Evolutionary conservation across 176 grass and related monocot species (phyloP), one percentile per base, ranked within the genome.

Genomic region (Aegilops longissima): DNA sequence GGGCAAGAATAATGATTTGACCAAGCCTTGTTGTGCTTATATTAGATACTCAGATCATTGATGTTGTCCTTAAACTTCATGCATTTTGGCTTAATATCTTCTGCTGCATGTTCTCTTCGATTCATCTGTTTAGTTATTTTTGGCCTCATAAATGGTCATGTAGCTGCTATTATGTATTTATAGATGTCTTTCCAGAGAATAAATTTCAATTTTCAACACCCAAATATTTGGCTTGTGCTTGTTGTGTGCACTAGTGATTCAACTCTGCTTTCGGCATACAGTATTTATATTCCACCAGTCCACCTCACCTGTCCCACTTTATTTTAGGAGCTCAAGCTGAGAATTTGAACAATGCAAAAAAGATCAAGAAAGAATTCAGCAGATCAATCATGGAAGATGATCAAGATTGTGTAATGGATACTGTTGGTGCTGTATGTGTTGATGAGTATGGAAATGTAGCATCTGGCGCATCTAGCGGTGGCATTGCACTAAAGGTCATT

Each of bases 391-490:
- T 70, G 54, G 66, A 89, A 84, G 81, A 68, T 49, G 73, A 80
- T 79, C 69, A 92, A 70, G 88, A 95, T 77, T 84, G 78, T 42
- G 86, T 90, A 66, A 95, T 94, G 96, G 96, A 98, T 82, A 95
- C 96, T 76, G 96, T 98, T 49, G 93, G 96, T 16, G 93, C 88
- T 66, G 69, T 98, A 80, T 98, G 96, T 92, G 71, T 98, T 44
- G 93, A 98, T 79, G 62, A 18, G 38, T 80, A 77, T 14, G 96
- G 96, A 59, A 77, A 81, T 92, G 56, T 98, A 61, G 93, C 96
- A 81, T 94, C 96, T 74, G 93, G 93, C 12, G 92, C 93, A 86
- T 98, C 96, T 84, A 98, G 96, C 88, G 96, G 96, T 51, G 96
- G 96, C 54, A 95, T 98, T 90, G 92, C 92, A 76, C 90, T 98